Evolutionary conservation across 2,329 filamentous ascomycete species (phyloP).

Genomic region (Geosmithia putterillii): DNA sequence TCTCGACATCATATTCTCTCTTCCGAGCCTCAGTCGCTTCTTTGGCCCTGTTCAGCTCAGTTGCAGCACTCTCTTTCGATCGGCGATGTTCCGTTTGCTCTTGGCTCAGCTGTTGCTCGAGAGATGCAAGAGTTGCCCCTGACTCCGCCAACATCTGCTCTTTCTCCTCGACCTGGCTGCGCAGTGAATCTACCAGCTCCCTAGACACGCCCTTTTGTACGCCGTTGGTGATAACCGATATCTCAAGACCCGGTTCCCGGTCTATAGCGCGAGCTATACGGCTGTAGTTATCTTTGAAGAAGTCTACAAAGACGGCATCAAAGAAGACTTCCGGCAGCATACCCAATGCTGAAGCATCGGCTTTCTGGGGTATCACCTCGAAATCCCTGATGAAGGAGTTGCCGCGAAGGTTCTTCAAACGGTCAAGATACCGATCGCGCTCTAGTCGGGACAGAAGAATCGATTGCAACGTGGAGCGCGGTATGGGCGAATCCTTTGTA

Average conservation of each 20-base stretch:
- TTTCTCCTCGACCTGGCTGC: slow-evolving; percentile 64
- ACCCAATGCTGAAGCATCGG: slow-evolving; percentile 31
- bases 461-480: slow-evolving; percentile 67
- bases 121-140: slow-evolving; percentile 29
- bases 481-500: slow-evolving; percentile 88
- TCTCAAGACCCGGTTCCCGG: slow-evolving; percentile 77
- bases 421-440: slow-evolving; percentile 77
- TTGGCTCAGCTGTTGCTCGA: slow-evolving; percentile 50
- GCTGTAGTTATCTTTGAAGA: slow-evolving; percentile 92
- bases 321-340: slow-evolving; percentile 72
- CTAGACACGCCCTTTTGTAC: slow-evolving; percentile 86
- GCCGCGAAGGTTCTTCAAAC: slow-evolving; percentile 63
- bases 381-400: slow-evolving; percentile 77
- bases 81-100: slow-evolving; percentile 62
- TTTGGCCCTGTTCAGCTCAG: slow-evolving; percentile 14
- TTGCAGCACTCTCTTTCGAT: slow-evolving; percentile 41
- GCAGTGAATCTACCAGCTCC: slow-evolving; percentile 78
- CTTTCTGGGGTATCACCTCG: slow-evolving; percentile 67
- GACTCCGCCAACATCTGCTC: slow-evolving; percentile 37
- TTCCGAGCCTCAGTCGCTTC: slow-evolving; percentile 12
- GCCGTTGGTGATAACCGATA: slow-evolving; percentile 67
- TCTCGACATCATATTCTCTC: slow-evolving; percentile 52
- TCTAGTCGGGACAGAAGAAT: slow-evolving; percentile 67
- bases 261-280: slow-evolving; percentile 77
- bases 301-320: slow-evolving; percentile 77